These are phyloP conservation scores for Penicillium chermesinum DNA, from an alignment of 495 filamentous ascomycete genomes.

Conservation along the genomic window DNA sequence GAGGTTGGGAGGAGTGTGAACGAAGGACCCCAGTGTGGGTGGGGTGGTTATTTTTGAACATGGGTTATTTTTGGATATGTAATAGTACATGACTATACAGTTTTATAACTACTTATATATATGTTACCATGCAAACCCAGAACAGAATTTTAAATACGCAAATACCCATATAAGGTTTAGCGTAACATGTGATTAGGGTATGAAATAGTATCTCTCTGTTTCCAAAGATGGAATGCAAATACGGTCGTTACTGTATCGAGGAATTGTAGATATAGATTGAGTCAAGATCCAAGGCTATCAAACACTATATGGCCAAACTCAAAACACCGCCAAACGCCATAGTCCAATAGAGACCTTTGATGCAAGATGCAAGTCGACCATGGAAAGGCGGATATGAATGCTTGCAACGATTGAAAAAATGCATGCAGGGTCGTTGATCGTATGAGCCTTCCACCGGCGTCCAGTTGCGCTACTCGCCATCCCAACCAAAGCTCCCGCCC, in stretches of 20 bases:
- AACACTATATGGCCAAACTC: constrained; percentile 14
- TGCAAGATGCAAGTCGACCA: constrained; percentile 21
- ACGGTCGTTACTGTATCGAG: background rate
- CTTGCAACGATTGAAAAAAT: constrained; percentile 12
- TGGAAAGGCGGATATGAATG: constrained; percentile 13
- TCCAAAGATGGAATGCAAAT: constrained; percentile 4
- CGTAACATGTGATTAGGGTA: background rate
- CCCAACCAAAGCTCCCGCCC: constrained; percentile 9
- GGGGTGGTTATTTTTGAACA: too few species aligned
- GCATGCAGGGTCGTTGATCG: constrained; percentile 19
- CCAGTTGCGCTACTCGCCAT: constrained; percentile 12
- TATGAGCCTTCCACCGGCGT: constrained; percentile 7
- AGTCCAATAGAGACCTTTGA: constrained; percentile 17
- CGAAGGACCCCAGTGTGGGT: too few species aligned
- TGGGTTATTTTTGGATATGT: too few species aligned
- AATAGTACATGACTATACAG: too few species aligned
- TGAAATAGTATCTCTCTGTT: background rate
- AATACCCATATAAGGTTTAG: constrained; percentile 5
- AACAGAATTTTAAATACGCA: too few species aligned
- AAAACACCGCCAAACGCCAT: constrained; percentile 17
- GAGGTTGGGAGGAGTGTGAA: too few species aligned
- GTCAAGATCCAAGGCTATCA: constrained; percentile 15
- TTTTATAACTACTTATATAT: too few species aligned
- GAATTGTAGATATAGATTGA: background rate
- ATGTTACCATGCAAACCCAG: too few species aligned